phyloP scores from a whole-genome alignment of 169 alveolate species.

The Plasmodium adleri region DNA sequence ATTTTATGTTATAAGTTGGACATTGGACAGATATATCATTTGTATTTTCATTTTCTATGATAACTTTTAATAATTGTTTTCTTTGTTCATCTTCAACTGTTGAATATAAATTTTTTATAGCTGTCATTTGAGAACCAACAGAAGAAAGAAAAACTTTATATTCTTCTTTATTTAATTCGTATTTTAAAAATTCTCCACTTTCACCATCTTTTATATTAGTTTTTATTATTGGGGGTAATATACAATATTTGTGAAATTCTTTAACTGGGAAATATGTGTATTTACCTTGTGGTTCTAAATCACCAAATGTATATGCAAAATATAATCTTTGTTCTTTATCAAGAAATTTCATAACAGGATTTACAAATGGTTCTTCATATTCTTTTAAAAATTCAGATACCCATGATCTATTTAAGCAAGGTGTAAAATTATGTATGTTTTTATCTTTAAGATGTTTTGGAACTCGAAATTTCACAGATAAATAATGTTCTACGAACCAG shows the following conservation, averaged over 20 bases:
- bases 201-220: slow-evolving; percentile 11
- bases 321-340: slow-evolving; percentile 39
- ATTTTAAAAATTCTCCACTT: slow-evolving; percentile 2
- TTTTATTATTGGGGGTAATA: slow-evolving; percentile 46
- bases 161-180: slow-evolving; percentile 31
- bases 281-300: slow-evolving; percentile 38
- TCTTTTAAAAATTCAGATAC: slow-evolving; percentile 48
- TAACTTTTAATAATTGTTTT: slow-evolving; percentile 5
- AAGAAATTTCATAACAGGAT: slow-evolving; percentile 1
- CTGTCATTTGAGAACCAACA: slow-evolving; percentile 23
- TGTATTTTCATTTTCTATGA: slow-evolving; percentile 8
- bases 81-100: slow-evolving; percentile 24
- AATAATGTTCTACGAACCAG: slow-evolving; percentile 57
- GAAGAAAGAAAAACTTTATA: slow-evolving; percentile 46
- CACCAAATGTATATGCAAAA: not conserved
- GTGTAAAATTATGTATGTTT: not conserved
- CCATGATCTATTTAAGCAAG: slow-evolving; percentile 41
- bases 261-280: slow-evolving; percentile 30
- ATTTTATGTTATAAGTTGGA: slow-evolving; percentile 24
- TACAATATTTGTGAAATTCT: slow-evolving; percentile 53
- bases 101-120: slow-evolving; percentile 32
- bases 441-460: slow-evolving; percentile 19
- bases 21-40: slow-evolving; percentile 7
- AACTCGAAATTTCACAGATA: slow-evolving; percentile 45
- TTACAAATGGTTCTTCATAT: slow-evolving; percentile 51